Evolutionary conservation across 495 filamentous ascomycete genomes (phyloP), one percentile per base, ranked within the genome.

Genomic region (Aspergillus diversus): DNA sequence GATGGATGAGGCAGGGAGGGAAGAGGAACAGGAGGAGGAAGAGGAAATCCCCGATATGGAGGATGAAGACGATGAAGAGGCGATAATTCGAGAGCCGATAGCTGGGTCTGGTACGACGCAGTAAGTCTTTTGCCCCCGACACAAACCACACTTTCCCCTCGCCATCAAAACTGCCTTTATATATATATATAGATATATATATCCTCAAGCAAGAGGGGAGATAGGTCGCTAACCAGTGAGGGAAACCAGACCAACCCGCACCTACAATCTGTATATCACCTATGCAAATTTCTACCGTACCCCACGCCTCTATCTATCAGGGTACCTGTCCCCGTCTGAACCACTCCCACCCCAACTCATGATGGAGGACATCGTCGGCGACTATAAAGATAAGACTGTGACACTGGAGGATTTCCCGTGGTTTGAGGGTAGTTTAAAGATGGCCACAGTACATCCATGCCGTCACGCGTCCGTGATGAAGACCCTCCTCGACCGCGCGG

Each of bases 311-410:
- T 99, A 97, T 77, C 85, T 99, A 63, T 94, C 92, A 5, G 96
- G 96, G 60, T 97, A 97, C 73, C 80, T 85, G 4, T 84, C 90
- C n/a, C 84, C 87, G 58, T 89, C 91, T 27, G 87, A 91, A 65
- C 93, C 96, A 5, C 90, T 97, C 31, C 84, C 90, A 6, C 96
- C 95, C 3, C 85, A 89, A 31, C 83, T 89, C 31, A 98, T 99
- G 96, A 97, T 98, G 90, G 95, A 99, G 72, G 96, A 99, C 69
- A 98, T 99, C 68, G 90, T 97, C 33, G 94, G 96, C 68, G 96
- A 99, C 82, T 99, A 99, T 83, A 96, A 97, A 72, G 94, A 98
- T 78, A 99, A 99, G 80, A 99, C 95, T 7, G 95, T 99, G 62
- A 99, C 96, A 15, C 86, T 98, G 46, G 96, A 99, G 75, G 92